These are phyloP conservation scores for Alternaria tenuissima DNA, from an alignment of 2,329 filamentous ascomycete species.

Conservation along the genomic window DNA sequence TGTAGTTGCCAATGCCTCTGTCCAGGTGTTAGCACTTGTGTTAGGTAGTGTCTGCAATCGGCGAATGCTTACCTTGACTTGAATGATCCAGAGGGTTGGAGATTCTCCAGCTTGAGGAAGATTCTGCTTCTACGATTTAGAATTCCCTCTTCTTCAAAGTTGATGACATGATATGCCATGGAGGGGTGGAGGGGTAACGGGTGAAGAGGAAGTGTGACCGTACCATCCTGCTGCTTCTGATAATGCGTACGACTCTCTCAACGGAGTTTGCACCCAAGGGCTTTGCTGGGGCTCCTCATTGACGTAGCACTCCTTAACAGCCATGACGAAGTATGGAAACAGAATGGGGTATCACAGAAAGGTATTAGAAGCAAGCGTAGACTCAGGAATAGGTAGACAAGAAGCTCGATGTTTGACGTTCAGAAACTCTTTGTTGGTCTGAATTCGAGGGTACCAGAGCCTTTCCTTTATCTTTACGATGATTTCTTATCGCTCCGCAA, in stretches of 20 bases:
- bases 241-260: constrained; percentile 71
- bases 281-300: constrained; percentile 35
- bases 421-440: constrained; percentile 4
- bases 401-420: not conserved
- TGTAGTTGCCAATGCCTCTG: constrained; percentile 74
- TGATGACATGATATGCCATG: not conserved
- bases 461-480: constrained; percentile 22
- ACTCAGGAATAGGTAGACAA: constrained; percentile 1
- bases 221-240: constrained; percentile 78
- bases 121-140: constrained; percentile 69
- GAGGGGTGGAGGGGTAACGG: not conserved
- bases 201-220: constrained; percentile 45
- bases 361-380: constrained; percentile 7
- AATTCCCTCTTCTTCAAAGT: constrained; percentile 32
- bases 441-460: constrained; percentile 9
- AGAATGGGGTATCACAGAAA: constrained; percentile 19
- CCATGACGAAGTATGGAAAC: constrained; percentile 30
- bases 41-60: not conserved
- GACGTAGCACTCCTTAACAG: constrained; percentile 31
- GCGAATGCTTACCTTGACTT: constrained; percentile 66
- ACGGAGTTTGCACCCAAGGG: constrained; percentile 75
- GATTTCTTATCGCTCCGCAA: constrained; percentile 37
- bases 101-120: constrained; percentile 84
- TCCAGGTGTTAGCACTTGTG: constrained; percentile 16
- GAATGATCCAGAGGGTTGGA: constrained; percentile 86